Evolutionary conservation across 345 rosid species (phyloP).

Genomic region (Excoecaria agallocha): DNA sequence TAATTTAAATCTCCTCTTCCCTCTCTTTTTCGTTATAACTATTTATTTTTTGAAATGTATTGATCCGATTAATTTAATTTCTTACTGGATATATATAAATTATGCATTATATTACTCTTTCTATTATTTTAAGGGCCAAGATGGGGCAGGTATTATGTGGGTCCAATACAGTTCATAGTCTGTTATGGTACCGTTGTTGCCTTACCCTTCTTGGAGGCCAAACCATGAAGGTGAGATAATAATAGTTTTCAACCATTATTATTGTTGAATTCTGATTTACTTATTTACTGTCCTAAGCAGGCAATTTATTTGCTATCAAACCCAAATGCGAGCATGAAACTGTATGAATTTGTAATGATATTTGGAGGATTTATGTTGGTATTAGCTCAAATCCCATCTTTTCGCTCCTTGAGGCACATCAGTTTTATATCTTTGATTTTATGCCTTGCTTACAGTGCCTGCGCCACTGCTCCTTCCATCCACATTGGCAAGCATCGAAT

Average conservation of each 20-base stretch:
- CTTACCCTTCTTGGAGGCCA: constrained; percentile 74
- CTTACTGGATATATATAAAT: too few species aligned
- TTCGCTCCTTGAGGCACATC: constrained; percentile 44
- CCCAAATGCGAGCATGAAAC: constrained; percentile 67
- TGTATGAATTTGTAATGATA: constrained; percentile 60
- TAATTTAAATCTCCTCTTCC: constrained; percentile 6
- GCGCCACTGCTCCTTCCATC: constrained; percentile 61
- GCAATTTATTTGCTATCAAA: constrained; percentile 56
- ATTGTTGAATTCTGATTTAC: neutral
- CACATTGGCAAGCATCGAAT: constrained; percentile 42
- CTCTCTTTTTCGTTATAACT: too few species aligned
- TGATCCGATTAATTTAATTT: too few species aligned
- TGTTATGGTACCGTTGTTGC: constrained; percentile 81
- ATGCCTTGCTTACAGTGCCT: constrained; percentile 69
- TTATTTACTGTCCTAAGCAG: constrained; percentile 23
- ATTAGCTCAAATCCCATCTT: constrained; percentile 82
- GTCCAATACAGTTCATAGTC: constrained; percentile 77
- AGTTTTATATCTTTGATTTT: constrained; percentile 61
- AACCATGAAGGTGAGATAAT: constrained; percentile 67
- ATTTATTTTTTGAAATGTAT: too few species aligned
- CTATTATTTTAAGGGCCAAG: constrained; percentile 74
- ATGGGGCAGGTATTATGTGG: constrained; percentile 82
- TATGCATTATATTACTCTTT: too few species aligned
- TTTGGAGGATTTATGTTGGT: constrained; percentile 70
- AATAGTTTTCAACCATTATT: too few species aligned